Base-by-base conservation (phyloP, 2,329 filamentous ascomycete species). In the Emmonsia crescens region DNA sequence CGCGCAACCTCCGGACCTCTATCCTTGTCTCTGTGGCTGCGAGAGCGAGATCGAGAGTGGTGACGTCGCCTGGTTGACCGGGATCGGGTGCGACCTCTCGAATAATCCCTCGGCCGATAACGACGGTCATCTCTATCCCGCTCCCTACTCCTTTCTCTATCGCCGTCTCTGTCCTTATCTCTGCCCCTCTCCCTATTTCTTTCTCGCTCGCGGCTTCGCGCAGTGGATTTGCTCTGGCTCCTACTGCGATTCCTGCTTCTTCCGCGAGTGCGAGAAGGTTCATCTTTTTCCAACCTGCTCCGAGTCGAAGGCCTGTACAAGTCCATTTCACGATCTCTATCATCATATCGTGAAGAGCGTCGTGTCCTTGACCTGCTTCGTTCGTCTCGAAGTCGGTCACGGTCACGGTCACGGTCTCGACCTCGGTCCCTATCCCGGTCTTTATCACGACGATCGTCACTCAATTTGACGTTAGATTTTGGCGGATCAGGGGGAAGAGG, bases 171-270 rank as follows among this genome's bases (percentile, higher is more conserved):
- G 44, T 69, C 68, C 9, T 69, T 68, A 12, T 68, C 68, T 24
- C 65, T 64, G 38, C 70, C 70, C 60, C 68, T n/a, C 6, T 60
- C 63, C 19, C 63, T 40, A 31, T 63, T 60, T 12, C 48, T 29
- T 40, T 61, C 59, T n/a, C 52, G 21, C 24, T 65, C 62, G 9
- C 60, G 63, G 2, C 66, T 67, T 27, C 71, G 68, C 48, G 63
- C 65, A 19, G 62, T 63, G 31, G 72, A 75, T 62, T 71, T 67
- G 60, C 74, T 76, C 40, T 71, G 57, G 44, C 51, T 61, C 14
- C 62, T 70, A 61, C 73, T 75, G 42, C 72, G 71, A 61, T 69
- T 70, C 52, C 58, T 63, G 46, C 71, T 72, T 40, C 74, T 70
- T 62, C 67, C 65, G 51, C 70, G 72, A 60, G 70, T 68, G 21